phyloP scores from a whole-genome alignment of 1,139 yeast genomes.

The Scheffersomyces lignicola region DNA sequence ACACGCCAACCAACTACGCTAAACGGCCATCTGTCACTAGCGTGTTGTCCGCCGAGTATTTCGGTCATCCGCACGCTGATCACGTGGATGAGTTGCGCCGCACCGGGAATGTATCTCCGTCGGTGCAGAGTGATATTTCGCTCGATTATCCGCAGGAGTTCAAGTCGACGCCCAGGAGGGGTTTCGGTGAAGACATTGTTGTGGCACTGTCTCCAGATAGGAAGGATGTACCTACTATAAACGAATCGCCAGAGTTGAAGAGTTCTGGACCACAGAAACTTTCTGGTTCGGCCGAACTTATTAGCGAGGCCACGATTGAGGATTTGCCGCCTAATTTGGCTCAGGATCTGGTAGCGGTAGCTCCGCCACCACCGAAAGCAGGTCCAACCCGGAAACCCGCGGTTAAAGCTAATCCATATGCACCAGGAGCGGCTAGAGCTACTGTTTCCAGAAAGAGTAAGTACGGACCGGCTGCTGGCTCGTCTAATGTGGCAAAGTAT shows the following conservation, averaged over 20 bases:
- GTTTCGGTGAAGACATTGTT: not conserved
- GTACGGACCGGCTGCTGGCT: constrained; percentile 29
- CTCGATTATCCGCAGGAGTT: constrained; percentile 32
- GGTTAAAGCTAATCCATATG: constrained; percentile 38
- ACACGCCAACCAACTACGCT: constrained; percentile 7
- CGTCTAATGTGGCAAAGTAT: constrained; percentile 14
- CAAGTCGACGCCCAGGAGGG: constrained; percentile 17
- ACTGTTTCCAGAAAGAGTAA: constrained; percentile 19
- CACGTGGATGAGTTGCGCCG: constrained; percentile 11
- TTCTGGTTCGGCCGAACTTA: not conserved
- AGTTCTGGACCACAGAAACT: not conserved
- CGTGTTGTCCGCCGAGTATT: constrained; percentile 23
- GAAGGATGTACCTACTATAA: constrained; percentile 11
- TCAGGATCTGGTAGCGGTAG: constrained; percentile 6
- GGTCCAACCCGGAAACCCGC: too few species aligned
- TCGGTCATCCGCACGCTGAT: constrained; percentile 16
- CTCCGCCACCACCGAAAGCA: constrained; percentile 15
- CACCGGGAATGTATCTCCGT: too few species aligned
- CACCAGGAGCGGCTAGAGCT: constrained; percentile 26
- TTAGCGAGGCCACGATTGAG: not conserved
- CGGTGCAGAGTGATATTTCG: constrained; percentile 35
- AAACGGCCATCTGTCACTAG: constrained; percentile 28
- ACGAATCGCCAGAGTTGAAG: constrained; percentile 16
- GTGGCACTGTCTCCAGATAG: constrained; percentile 9
- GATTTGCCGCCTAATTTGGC: not conserved